These are phyloP conservation scores for Phaeotremella skinneri DNA, from an alignment of 768 basidiomycete species.

Conservation along the genomic window DNA sequence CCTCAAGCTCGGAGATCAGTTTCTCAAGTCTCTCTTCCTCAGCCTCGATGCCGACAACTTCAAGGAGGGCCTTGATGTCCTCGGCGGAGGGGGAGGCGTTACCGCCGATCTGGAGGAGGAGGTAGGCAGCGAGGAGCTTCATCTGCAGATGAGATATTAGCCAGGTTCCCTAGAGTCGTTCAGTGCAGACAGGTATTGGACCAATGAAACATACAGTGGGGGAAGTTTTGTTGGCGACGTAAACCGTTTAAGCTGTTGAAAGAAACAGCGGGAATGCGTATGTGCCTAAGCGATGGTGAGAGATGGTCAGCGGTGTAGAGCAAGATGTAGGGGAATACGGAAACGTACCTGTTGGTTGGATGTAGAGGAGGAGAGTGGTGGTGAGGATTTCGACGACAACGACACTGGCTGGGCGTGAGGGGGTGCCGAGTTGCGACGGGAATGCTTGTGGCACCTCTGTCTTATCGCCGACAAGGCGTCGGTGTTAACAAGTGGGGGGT, in stretches of 20 bases:
- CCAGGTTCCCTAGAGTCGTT: no score
- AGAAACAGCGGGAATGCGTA: constrained; percentile 2
- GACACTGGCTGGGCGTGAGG: no score
- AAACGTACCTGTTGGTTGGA: no score
- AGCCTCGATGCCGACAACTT: constrained; percentile 79
- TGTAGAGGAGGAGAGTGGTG: not conserved
- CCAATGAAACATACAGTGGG: no score
- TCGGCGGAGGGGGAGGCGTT: constrained; percentile 79
- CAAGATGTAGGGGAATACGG: not conserved
- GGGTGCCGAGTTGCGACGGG: no score
- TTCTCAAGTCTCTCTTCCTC: constrained; percentile 76
- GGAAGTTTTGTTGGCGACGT: no score
- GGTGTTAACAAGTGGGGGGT: no score
- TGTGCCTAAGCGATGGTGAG: not conserved
- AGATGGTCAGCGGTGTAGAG: not conserved
- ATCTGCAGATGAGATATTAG: constrained; percentile 31
- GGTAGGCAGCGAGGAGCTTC: constrained; percentile 79
- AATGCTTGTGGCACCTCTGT: no score
- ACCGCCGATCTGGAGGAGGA: constrained; percentile 92
- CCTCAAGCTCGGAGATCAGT: constrained; percentile 83
- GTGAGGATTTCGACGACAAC: no score
- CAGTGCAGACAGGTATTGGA: no score
- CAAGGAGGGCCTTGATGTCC: constrained; percentile 85
- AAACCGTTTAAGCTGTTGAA: constrained; percentile 5
- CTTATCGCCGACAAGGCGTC: no score